Evolutionary conservation across 257 asterid species (phyloP).

Genomic region (Sherardia arvensis): DNA sequence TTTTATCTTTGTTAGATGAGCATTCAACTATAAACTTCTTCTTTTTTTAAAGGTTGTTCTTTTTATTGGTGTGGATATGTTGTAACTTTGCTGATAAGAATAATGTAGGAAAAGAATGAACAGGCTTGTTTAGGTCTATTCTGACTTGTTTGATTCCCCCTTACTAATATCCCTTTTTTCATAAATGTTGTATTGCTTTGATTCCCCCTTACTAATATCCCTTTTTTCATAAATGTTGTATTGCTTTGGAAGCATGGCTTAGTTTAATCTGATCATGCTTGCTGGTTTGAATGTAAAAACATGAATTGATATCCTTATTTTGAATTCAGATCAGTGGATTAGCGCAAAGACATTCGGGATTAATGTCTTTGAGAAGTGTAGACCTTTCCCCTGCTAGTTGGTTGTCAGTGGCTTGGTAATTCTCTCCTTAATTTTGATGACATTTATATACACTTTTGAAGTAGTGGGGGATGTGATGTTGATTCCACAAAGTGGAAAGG

Average conservation of each 20-base stretch:
- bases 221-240: no score
- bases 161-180: not conserved
- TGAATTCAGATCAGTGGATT: slow-evolving; percentile 28
- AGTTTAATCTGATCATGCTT: not conserved
- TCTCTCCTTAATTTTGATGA: not conserved
- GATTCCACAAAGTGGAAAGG: not conserved
- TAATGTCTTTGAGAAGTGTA: slow-evolving; percentile 41
- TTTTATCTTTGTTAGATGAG: no score
- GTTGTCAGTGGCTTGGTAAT: slow-evolving; percentile 50
- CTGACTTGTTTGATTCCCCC: slow-evolving; percentile 10
- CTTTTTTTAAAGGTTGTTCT: not conserved
- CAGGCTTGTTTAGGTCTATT: not conserved
- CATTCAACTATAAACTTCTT: not conserved
- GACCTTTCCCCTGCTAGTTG: slow-evolving; percentile 52
- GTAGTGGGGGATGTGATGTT: not conserved
- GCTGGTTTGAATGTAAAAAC: slow-evolving; percentile 3
- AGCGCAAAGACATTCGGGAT: slow-evolving; percentile 33
- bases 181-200: no score
- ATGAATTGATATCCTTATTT: not conserved
- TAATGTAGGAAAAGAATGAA: slow-evolving; percentile 10
- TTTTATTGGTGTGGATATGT: slow-evolving; percentile 5
- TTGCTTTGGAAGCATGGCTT: slow-evolving; percentile 3
- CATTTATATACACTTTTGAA: not conserved
- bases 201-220: not conserved
- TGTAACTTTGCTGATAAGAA: slow-evolving; percentile 7